Evolutionary conservation across 192 early-diverging fungal genomes (phyloP), one percentile per base, ranked within the genome.

Genomic region (Gamsiella multidivaricata): DNA sequence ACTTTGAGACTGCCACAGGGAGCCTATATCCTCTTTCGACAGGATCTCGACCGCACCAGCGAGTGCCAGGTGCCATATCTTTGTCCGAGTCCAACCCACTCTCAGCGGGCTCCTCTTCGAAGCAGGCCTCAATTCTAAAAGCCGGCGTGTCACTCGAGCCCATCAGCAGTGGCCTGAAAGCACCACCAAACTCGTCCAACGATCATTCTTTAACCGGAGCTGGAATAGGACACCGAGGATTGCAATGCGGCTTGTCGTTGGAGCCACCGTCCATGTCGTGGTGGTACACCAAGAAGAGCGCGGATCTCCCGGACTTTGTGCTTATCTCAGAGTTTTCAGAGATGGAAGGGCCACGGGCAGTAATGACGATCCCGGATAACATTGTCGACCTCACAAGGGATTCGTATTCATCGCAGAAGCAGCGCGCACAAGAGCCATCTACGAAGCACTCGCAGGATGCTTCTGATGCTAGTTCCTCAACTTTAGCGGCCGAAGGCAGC

Each of bases 321-420:
- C 79, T 86, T 12, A 75, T 86, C 12, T 82, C 81, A 32, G 85
- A 86, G 46, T 86, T 86, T 60, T 86, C 85, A 51, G 85, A 86
- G 50, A 31, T 86, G 29, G 83, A 86, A 51, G 85, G 85, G 9
- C 85, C 85, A 23, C 29, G 82, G n/a, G 79, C 85, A 3, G 70
- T 84, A 26, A 83, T 83, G 60, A 70, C 82, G 10, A 80, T 86
- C 17, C 68, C 74, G 5, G 74, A 78, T 18, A 78, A 78, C 22
- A 62, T 78, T 32, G 59, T 78, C 18, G 74, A 78, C 74, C 34
- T 78, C 43, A 78, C 74, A 6, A 65, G 65, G 36, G 74, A 78
- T 41, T 78, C 74, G 29, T 78, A 78, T 28, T 63, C 74, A 0
- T 68, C 65, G 2, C 39, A 51, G 54, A 78, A 78, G 49, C 69